phyloP scores from a whole-genome alignment of 2,329 filamentous ascomycete species.

The Capronia americana region DNA sequence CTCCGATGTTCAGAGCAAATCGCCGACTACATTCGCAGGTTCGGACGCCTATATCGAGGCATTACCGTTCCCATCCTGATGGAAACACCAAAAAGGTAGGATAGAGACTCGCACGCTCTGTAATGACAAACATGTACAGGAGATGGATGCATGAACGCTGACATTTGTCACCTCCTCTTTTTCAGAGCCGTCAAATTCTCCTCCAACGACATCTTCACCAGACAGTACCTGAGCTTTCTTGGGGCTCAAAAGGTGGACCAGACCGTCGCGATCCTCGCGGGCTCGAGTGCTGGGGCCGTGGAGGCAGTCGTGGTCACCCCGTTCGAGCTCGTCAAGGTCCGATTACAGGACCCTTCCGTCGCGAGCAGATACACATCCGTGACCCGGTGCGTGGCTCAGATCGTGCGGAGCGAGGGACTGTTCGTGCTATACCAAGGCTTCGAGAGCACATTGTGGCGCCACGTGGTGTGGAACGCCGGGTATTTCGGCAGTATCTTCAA shows the following conservation, averaged over 20 bases:
- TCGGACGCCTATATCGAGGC: background rate
- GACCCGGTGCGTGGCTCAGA: background rate
- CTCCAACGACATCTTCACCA: background rate
- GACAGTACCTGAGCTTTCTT: background rate
- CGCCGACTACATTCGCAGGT: background rate
- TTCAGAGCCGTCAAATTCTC: background rate
- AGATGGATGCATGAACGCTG: background rate
- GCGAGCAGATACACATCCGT: background rate
- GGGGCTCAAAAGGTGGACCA: background rate
- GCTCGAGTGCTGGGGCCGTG: background rate
- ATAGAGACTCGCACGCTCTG: background rate
- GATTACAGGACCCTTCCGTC: background rate
- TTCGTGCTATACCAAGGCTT: constrained; percentile 44
- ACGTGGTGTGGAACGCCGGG: constrained; percentile 10
- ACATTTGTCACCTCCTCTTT: background rate
- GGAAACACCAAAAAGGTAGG: background rate
- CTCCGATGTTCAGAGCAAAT: background rate
- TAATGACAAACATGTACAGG: background rate
- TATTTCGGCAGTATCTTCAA: constrained; percentile 13
- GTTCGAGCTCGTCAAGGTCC: background rate
- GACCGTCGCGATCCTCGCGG: background rate
- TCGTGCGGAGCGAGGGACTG: background rate
- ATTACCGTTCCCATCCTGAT: background rate
- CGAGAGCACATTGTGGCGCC: constrained; percentile 8
- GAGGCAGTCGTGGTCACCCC: background rate